phyloP scores from a whole-genome alignment of 1,284 basidiomycete species.

The Somion occarium region DNA sequence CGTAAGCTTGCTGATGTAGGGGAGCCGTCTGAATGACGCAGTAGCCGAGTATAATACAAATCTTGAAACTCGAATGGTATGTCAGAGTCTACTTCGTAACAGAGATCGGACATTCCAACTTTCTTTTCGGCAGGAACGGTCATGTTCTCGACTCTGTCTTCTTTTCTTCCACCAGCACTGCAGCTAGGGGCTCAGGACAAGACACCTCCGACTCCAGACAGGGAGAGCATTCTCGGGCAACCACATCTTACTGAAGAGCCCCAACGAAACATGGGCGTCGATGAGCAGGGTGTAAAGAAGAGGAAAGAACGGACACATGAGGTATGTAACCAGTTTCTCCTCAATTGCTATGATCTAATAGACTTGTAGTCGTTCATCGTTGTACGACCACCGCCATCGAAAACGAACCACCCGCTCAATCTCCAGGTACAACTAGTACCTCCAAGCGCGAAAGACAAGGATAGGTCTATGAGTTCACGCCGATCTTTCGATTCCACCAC shows the following conservation, averaged over 20 bases:
- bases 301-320: slow-evolving; percentile 54
- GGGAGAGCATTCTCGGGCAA: slow-evolving; percentile 16
- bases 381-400: slow-evolving; percentile 80
- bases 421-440: slow-evolving; percentile 92
- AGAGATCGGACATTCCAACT: neutral
- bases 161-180: slow-evolving; percentile 54
- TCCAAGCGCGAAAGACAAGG: slow-evolving; percentile 47
- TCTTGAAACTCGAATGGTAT: neutral
- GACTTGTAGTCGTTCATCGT: slow-evolving; percentile 72
- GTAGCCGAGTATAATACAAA: neutral
- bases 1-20: neutral
- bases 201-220: slow-evolving; percentile 24
- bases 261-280: slow-evolving; percentile 18
- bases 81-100: neutral
- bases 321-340: slow-evolving; percentile 32
- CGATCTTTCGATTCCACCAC: slow-evolving; percentile 35
- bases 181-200: slow-evolving; percentile 27
- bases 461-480: slow-evolving; percentile 26
- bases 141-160: slow-evolving; percentile 63
- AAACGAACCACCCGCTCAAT: slow-evolving; percentile 85
- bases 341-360: slow-evolving; percentile 3
- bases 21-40: neutral
- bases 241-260: slow-evolving; percentile 16
- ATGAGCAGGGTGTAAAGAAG: slow-evolving; percentile 30
- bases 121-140: neutral